These are phyloP conservation scores for Cladosporium cucumerinum DNA, from an alignment of 2,329 filamentous ascomycete species.

Conservation along the genomic window DNA sequence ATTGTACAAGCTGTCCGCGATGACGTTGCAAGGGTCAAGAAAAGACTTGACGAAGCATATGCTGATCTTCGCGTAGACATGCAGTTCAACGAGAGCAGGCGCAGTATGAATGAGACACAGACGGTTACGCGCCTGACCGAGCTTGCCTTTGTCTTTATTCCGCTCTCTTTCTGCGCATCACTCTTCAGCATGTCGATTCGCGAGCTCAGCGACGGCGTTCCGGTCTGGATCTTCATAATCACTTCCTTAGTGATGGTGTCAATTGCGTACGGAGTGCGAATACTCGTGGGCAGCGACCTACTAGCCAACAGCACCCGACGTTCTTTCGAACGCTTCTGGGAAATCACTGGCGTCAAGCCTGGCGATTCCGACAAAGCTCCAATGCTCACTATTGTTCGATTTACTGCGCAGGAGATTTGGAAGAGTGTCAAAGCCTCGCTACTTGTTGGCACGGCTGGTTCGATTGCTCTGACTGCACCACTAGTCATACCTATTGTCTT, in stretches of 20 bases:
- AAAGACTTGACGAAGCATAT: constrained; percentile 25
- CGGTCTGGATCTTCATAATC: constrained; percentile 18
- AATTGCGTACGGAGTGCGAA: constrained; percentile 18
- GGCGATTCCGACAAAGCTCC: constrained; percentile 2
- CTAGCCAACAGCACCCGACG: not conserved
- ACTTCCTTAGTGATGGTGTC: constrained; percentile 14
- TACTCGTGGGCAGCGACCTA: constrained; percentile 15
- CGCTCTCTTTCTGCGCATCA: constrained; percentile 30
- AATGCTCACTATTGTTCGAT: not conserved
- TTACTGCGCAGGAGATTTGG: constrained; percentile 13
- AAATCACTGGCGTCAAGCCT: not conserved
- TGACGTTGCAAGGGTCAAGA: not conserved
- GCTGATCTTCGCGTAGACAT: constrained; percentile 38
- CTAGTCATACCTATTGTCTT: constrained; percentile 16
- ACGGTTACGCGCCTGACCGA: constrained; percentile 34
- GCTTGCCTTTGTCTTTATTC: constrained; percentile 35
- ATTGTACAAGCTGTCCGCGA: constrained; percentile 6
- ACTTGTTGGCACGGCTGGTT: not conserved
- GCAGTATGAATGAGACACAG: constrained; percentile 32
- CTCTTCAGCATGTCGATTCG: constrained; percentile 33
- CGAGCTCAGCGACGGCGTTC: constrained; percentile 25
- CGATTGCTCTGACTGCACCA: constrained; percentile 10
- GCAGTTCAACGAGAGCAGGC: constrained; percentile 29
- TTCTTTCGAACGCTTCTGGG: constrained; percentile 10
- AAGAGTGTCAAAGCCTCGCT: not conserved